These are phyloP conservation scores for Leucoagaricus sp. DNA, from an alignment of 1,284 basidiomycete genomes.

Conservation along the genomic window DNA sequence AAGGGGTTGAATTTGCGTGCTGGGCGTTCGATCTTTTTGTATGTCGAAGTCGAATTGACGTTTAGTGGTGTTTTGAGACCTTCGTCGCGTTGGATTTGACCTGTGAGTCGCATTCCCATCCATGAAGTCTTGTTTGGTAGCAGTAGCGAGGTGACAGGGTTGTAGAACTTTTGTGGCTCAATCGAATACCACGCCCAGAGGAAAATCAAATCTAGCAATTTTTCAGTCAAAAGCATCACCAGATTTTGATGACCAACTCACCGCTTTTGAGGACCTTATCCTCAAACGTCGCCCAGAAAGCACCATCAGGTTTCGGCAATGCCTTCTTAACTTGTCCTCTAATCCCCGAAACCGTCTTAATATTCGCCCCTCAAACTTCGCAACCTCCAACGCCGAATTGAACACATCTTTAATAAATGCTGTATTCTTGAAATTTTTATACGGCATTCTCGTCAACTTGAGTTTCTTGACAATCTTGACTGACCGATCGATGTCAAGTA, in stretches of 20 bases:
- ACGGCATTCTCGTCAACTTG: slow-evolving; percentile 93
- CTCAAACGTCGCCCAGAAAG: slow-evolving; percentile 96
- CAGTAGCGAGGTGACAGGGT: slow-evolving; percentile 92
- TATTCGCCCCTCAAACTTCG: slow-evolving; percentile 98
- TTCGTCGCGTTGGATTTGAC: slow-evolving; percentile 86
- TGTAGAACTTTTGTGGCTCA: slow-evolving; percentile 94
- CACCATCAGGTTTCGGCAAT: slow-evolving; percentile 90
- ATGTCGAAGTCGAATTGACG: slow-evolving; percentile 88
- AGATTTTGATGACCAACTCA: slow-evolving; percentile 46
- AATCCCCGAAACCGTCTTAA: slow-evolving; percentile 95
- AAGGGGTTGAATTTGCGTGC: slow-evolving; percentile 91
- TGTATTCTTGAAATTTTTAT: slow-evolving; percentile 98
- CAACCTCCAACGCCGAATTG: slow-evolving; percentile 87
- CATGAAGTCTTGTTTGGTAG: slow-evolving; percentile 79
- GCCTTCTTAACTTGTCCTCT: slow-evolving; percentile 98
- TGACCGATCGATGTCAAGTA: slow-evolving; percentile 90
- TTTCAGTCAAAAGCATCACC: slow-evolving; percentile 10
- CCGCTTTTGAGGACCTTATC: slow-evolving; percentile 97
- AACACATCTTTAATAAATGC: slow-evolving; percentile 99
- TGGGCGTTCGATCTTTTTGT: slow-evolving; percentile 81
- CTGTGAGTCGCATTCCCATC: slow-evolving; percentile 95
- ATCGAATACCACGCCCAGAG: slow-evolving; percentile 97
- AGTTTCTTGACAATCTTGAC: slow-evolving; percentile 98
- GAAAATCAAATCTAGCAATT: slow-evolving; percentile 96
- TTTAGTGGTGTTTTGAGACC: slow-evolving; percentile 81